phyloP scores from a whole-genome alignment of 2,329 filamentous ascomycete species.

The Botryotinia calthae region DNA sequence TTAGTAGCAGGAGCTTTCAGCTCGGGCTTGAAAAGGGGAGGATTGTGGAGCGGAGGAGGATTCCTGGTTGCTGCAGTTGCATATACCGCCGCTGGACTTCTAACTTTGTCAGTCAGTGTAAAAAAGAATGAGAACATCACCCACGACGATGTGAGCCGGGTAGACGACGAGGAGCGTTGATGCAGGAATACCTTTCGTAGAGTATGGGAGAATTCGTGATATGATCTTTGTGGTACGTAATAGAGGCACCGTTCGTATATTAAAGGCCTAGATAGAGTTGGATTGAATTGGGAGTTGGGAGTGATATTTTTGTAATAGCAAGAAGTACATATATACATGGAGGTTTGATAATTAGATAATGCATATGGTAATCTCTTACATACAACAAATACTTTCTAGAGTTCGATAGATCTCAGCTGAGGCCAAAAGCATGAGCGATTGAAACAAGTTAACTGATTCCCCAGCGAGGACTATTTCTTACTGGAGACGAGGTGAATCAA shows the following conservation, averaged over 20 bases:
- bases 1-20: slow-evolving; percentile 48
- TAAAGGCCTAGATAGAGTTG: background rate
- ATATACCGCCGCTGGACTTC: background rate
- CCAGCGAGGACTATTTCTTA: background rate
- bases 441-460: background rate
- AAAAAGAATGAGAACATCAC: slow-evolving; percentile 3
- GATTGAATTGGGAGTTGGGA: no score
- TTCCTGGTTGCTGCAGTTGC: slow-evolving; percentile 38
- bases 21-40: slow-evolving; percentile 47
- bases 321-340: no score
- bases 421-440: background rate
- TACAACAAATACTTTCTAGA: no score
- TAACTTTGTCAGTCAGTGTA: slow-evolving; percentile 5
- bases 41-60: slow-evolving; percentile 50
- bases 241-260: background rate
- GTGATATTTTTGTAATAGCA: background rate
- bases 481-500: background rate
- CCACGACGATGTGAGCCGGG: background rate
- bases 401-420: no score
- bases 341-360: background rate
- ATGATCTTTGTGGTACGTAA: background rate
- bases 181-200: background rate
- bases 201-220: background rate
- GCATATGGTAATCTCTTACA: no score
- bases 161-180: background rate